phyloP scores from a whole-genome alignment of 106 monocot species.

The Dendrobium officinale region DNA sequence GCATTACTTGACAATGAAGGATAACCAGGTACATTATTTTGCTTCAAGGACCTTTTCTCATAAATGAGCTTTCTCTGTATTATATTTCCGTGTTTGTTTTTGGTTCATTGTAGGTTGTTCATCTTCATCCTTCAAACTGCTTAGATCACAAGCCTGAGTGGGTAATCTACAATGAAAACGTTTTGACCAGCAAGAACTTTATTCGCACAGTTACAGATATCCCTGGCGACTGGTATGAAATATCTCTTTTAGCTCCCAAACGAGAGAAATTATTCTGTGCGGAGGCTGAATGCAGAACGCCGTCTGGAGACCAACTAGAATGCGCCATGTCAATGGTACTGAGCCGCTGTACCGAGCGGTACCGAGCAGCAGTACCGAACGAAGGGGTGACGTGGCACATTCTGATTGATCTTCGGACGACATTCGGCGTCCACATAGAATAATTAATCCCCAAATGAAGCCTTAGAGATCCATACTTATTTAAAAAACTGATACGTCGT shows the following conservation, averaged over 20 bases:
- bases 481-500: no score
- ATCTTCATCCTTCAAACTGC: slow-evolving; percentile 72
- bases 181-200: slow-evolving; percentile 58
- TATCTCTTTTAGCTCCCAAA: not conserved
- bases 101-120: slow-evolving; percentile 37
- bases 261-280: no score
- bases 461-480: no score
- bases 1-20: slow-evolving; percentile 67
- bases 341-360: no score
- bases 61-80: not conserved
- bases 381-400: no score
- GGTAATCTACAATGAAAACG: slow-evolving; percentile 80
- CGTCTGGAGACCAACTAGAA: no score
- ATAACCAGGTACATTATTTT: slow-evolving; percentile 44
- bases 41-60: not conserved
- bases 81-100: not conserved
- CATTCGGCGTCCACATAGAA: no score
- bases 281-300: no score
- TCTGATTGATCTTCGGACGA: no score
- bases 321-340: no score
- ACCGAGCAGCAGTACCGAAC: no score
- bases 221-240: slow-evolving; percentile 57
- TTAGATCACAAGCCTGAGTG: slow-evolving; percentile 77
- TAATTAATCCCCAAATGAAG: no score
- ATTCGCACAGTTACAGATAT: slow-evolving; percentile 74